Evolutionary conservation across 306 rosid species (phyloP).

Genomic region (Psophocarpus tetragonolobus): DNA sequence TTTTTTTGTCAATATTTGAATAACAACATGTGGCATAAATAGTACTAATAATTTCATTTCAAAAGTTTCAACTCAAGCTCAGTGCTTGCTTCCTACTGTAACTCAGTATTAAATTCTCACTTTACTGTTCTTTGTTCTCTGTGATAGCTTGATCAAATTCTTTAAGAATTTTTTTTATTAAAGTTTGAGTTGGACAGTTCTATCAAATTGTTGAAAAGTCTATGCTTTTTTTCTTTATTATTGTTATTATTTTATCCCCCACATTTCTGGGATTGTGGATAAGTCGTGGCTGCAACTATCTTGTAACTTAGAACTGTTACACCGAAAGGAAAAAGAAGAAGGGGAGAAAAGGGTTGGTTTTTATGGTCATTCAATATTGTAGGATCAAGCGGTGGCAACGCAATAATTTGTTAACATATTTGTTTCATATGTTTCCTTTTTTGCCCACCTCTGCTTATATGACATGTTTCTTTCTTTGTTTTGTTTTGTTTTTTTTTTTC

Average conservation of each 20-base stretch:
- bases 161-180: not conserved
- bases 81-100: not conserved
- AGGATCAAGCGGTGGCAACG: constrained; percentile 30
- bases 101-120: not conserved
- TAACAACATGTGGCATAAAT: not conserved
- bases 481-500: not conserved
- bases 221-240: not conserved
- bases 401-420: not conserved
- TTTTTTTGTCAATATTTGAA: not conserved
- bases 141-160: not conserved
- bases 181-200: constrained; percentile 2
- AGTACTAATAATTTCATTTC: not conserved
- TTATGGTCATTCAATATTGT: constrained; percentile 34
- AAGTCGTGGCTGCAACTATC: constrained; percentile 16
- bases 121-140: not conserved
- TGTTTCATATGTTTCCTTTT: constrained; percentile 23
- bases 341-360: not conserved
- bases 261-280: not conserved
- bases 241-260: not conserved
- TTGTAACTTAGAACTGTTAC: not conserved
- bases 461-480: not conserved
- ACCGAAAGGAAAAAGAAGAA: not conserved
- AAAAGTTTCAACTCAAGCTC: not conserved
- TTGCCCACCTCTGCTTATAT: not conserved
- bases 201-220: constrained; percentile 1